Conservation (phyloP, 2,329 filamentous ascomycete species). For the Cladosporium halotolerans region DNA sequence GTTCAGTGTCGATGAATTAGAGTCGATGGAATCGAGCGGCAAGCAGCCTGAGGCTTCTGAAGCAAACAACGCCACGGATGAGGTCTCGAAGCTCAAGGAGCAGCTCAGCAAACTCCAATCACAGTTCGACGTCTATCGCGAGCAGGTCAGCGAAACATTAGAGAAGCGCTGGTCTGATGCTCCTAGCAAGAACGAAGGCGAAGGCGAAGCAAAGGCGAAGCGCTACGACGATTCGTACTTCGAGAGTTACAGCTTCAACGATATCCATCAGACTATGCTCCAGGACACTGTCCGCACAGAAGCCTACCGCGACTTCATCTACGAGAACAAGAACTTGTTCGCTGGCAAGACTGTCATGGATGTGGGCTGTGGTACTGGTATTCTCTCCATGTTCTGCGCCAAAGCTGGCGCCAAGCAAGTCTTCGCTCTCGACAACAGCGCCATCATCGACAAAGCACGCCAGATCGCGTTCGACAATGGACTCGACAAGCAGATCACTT, state of each 20-base stretch:
- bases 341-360: conserved; percentile 81
- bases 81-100: conserved; percentile 16
- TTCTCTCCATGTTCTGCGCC: conserved; percentile 90
- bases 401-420: conserved; percentile 81
- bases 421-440: conserved; percentile 85
- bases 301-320: conserved; percentile 91
- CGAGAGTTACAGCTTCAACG: conserved; percentile 22
- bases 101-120: conserved; percentile 16
- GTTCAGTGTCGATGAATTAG: conserved; percentile 77
- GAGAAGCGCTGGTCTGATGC: conserved; percentile 22
- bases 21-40: conserved; percentile 18
- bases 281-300: conserved; percentile 85
- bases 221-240: conserved; percentile 22
- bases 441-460: conserved; percentile 79
- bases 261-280: conserved; percentile 93
- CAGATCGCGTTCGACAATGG: conserved; percentile 80
- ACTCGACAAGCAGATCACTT: conserved; percentile 67
- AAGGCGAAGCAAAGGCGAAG: conserved; percentile 15
- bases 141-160: conserved; percentile 20
- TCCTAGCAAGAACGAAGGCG: conserved; percentile 10
- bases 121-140: conserved; percentile 20
- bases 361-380: conserved; percentile 76
- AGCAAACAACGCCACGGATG: conserved; percentile 9
- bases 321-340: conserved; percentile 83
- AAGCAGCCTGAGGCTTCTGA: conserved; percentile 3